phyloP scores from a whole-genome alignment of 1,284 basidiomycete species.

The Cutaneotrichosporon spelunceum region DNA sequence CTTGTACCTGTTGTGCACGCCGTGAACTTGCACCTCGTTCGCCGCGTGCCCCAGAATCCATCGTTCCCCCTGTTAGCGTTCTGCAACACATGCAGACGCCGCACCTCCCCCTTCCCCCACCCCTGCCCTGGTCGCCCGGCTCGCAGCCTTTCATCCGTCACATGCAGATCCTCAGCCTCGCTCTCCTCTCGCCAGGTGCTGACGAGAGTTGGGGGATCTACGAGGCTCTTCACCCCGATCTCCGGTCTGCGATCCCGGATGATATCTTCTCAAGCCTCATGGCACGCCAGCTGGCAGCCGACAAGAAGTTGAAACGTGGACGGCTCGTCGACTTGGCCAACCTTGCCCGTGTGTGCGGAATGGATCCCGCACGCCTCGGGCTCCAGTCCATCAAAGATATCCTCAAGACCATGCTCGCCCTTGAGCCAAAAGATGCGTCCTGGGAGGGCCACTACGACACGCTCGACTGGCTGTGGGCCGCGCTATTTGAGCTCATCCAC shows the following conservation, averaged over 20 bases:
- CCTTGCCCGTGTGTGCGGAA: conserved; percentile 33
- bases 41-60: neutral
- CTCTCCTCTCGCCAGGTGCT: conserved; percentile 25
- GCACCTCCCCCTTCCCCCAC: conserved; percentile 41
- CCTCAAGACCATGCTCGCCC: neutral
- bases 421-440: neutral
- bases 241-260: conserved; percentile 40
- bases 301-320: conserved; percentile 12
- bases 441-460: conserved; percentile 8
- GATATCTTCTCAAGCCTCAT: conserved; percentile 34
- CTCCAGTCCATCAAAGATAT: conserved; percentile 8
- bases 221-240: conserved; percentile 32
- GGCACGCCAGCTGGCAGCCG: conserved; percentile 28
- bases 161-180: conserved; percentile 36
- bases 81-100: conserved; percentile 27
- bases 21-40: neutral
- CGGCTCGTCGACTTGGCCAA: conserved; percentile 26
- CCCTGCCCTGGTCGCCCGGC: conserved; percentile 44
- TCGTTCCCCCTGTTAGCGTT: conserved; percentile 16
- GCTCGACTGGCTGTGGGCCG: conserved; percentile 25
- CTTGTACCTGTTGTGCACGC: conserved; percentile 33
- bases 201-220: conserved; percentile 41
- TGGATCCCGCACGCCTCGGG: conserved; percentile 26
- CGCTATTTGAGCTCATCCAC: neutral
- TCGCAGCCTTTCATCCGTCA: conserved; percentile 45